phyloP scores from a whole-genome alignment of 2,329 filamentous ascomycete genomes.

The Didymella exigua region DNA sequence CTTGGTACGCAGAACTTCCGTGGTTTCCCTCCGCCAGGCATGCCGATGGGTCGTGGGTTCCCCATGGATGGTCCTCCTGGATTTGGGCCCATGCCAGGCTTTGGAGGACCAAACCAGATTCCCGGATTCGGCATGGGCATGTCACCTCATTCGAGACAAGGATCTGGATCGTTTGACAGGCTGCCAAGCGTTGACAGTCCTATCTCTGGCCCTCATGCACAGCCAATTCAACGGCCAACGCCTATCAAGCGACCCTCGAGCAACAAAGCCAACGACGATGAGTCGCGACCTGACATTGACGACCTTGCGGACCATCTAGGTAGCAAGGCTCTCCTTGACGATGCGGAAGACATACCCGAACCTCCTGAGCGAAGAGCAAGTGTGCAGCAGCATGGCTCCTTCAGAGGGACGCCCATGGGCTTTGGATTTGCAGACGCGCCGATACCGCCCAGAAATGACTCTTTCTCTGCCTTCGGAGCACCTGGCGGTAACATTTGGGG shows the following conservation, averaged over 20 bases:
- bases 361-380: constrained; percentile 60
- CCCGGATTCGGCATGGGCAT: constrained; percentile 49
- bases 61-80: constrained; percentile 58
- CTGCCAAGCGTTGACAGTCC: constrained; percentile 63
- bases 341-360: constrained; percentile 62
- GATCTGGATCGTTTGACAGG: constrained; percentile 67
- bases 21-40: constrained; percentile 63
- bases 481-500: constrained; percentile 49
- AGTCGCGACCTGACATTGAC: constrained; percentile 63
- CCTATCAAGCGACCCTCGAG: constrained; percentile 89
- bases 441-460: constrained; percentile 37
- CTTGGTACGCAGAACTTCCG: constrained; percentile 59
- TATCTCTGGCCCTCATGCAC: constrained; percentile 58
- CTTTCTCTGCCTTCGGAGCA: constrained; percentile 42
- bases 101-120: constrained; percentile 39
- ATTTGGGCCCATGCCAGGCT: constrained; percentile 49
- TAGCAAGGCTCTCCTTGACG: constrained; percentile 82
- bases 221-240: constrained; percentile 79
- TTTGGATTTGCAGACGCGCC: constrained; percentile 45
- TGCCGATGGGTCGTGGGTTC: constrained; percentile 64
- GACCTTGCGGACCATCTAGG: constrained; percentile 80
- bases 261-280: constrained; percentile 60
- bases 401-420: constrained; percentile 37
- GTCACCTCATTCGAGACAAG: constrained; percentile 74
- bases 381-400: constrained; percentile 42